Conservation (phyloP, 331 rosid species). For the Cydonia oblonga region DNA sequence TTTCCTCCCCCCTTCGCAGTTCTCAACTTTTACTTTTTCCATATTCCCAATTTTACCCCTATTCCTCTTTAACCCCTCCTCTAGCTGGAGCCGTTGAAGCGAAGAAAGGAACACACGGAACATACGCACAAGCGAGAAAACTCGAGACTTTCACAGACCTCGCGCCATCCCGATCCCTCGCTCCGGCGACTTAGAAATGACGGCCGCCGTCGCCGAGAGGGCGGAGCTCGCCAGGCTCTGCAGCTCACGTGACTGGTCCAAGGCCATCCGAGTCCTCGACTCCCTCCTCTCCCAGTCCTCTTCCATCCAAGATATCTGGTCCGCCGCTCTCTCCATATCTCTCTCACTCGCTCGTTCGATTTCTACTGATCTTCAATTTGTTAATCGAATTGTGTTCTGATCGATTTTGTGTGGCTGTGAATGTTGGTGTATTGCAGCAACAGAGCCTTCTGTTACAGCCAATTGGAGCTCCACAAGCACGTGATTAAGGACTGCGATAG, state of each 20-base stretch:
- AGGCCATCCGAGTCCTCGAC: conserved; percentile 71
- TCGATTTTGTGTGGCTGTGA: background rate
- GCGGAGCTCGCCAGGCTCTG: conserved; percentile 61
- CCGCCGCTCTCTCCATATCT: background rate
- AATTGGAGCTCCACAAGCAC: conserved; percentile 77
- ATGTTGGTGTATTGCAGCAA: conserved; percentile 40
- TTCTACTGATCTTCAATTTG: conserved; percentile 13
- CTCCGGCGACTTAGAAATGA: conserved; percentile 27
- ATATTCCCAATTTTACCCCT: background rate
- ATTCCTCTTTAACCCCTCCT: background rate
- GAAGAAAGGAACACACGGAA: conserved; percentile 8
- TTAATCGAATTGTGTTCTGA: background rate
- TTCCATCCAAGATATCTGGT: conserved; percentile 73
- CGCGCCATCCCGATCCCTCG: conserved; percentile 13
- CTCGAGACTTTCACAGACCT: background rate
- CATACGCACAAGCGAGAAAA: background rate
- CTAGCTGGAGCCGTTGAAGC: conserved; percentile 10
- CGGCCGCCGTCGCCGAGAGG: conserved; percentile 45
- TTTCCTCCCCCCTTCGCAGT: background rate
- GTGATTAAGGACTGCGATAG: conserved; percentile 72
- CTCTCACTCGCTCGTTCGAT: background rate
- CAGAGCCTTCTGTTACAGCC: conserved; percentile 79
- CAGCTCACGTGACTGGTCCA: conserved; percentile 80
- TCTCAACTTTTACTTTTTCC: background rate
- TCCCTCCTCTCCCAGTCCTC: conserved; percentile 46